A percentile compares a stretch with the other conserved stretches of the same genome.
phyloP scores from a whole-genome alignment of 352 stramenopile species.

The Phytopythium litorale region DNA sequence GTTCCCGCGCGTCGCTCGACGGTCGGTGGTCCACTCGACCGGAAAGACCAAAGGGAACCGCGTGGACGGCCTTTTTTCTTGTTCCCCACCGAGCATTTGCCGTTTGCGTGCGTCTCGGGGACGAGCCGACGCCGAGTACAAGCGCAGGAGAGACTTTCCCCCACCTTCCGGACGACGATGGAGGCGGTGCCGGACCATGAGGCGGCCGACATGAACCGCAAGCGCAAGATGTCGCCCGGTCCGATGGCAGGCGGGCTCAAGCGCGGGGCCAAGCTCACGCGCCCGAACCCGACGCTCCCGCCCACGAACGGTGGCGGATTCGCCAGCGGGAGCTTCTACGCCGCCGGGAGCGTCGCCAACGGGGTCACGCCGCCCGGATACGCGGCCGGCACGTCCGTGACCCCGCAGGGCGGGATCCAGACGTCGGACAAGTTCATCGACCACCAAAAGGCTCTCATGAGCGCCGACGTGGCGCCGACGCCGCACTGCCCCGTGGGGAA shows the following conservation, averaged over 20 bases:
- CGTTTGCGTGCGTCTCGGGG: not conserved
- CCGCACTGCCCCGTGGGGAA: constrained; percentile 66
- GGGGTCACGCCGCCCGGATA: constrained; percentile 29
- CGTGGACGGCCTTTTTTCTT: not conserved
- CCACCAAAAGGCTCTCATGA: constrained; percentile 74
- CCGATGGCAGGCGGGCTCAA: constrained; percentile 35
- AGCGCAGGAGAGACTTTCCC: not conserved
- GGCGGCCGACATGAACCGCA: constrained; percentile 44
- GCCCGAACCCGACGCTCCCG: constrained; percentile 16
- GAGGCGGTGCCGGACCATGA: constrained; percentile 22
- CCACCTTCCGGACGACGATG: constrained; percentile 3
- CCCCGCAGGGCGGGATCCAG: constrained; percentile 39
- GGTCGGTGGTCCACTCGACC: not conserved
- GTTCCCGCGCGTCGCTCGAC: not conserved
- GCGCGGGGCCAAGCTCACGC: constrained; percentile 50
- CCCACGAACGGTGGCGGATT: not conserved
- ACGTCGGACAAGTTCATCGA: constrained; percentile 75
- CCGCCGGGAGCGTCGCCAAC: constrained; percentile 22
- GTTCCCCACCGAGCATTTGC: not conserved
- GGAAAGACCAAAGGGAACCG: not conserved
- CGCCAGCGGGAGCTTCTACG: not conserved
- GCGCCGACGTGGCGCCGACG: constrained; percentile 69
- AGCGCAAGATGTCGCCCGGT: constrained; percentile 67
- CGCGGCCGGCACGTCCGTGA: constrained; percentile 12
- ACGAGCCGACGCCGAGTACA: not conserved